These are phyloP conservation scores for Talaromyces sp. DNA, from an alignment of 2,329 filamentous ascomycete species.

Conservation along the genomic window DNA sequence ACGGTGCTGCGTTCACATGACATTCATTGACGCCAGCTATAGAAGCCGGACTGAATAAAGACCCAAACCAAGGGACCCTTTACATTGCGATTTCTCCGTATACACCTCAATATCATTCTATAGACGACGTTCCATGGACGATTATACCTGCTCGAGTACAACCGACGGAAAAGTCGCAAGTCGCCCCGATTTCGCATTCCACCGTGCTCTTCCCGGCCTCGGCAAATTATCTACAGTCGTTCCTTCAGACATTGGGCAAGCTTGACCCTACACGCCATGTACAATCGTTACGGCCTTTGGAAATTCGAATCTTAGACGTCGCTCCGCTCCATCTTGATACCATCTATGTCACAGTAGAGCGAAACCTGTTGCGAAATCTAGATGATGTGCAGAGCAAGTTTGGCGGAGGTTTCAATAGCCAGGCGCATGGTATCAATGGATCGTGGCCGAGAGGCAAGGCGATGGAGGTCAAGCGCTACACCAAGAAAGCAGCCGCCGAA, in stretches of 20 bases:
- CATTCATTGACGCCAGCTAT: neutral
- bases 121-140: slow-evolving; percentile 71
- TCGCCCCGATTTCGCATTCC: slow-evolving; percentile 65
- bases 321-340: slow-evolving; percentile 76
- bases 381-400: slow-evolving; percentile 83
- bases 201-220: slow-evolving; percentile 71
- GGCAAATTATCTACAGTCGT: slow-evolving; percentile 74
- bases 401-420: slow-evolving; percentile 57
- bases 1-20: neutral
- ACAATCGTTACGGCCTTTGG: slow-evolving; percentile 71
- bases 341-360: slow-evolving; percentile 81
- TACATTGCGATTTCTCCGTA: slow-evolving; percentile 49
- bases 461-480: slow-evolving; percentile 30
- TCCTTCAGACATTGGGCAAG: slow-evolving; percentile 69
- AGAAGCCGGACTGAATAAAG: slow-evolving; percentile 20
- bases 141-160: slow-evolving; percentile 69
- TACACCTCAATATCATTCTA: slow-evolving; percentile 39
- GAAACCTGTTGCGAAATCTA: slow-evolving; percentile 71
- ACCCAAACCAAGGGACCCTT: slow-evolving; percentile 31
- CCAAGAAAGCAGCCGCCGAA: slow-evolving; percentile 34
- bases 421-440: slow-evolving; percentile 38
- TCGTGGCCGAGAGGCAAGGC: slow-evolving; percentile 33
- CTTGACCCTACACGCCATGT: slow-evolving; percentile 72
- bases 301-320: slow-evolving; percentile 79
- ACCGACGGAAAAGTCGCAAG: slow-evolving; percentile 44